Evolutionary conservation across 768 basidiomycete genomes (phyloP).

Genomic region (Leccinum pellstonianum): DNA sequence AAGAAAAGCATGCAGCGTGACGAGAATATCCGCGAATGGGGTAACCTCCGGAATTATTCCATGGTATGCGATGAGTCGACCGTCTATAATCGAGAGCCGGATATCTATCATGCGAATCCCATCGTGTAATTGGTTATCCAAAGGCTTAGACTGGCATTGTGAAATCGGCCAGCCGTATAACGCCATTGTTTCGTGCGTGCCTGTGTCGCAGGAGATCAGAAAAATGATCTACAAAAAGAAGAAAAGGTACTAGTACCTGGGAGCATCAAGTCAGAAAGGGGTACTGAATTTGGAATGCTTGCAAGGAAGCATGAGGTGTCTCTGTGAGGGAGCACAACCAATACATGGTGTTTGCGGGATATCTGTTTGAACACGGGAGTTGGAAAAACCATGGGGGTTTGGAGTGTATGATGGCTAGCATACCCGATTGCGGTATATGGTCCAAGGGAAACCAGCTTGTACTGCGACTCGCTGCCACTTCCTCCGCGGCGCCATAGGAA

Average conservation of each 20-base stretch:
- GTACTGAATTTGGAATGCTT: constrained; percentile 61
- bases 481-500: constrained; percentile 29
- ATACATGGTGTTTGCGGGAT: constrained; percentile 40
- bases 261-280: constrained; percentile 72
- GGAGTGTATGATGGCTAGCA: constrained; percentile 15
- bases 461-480: constrained; percentile 48
- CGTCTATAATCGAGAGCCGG: constrained; percentile 66
- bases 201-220: constrained; percentile 1
- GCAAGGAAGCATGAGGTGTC: constrained; percentile 56
- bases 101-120: constrained; percentile 85
- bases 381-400: constrained; percentile 2
- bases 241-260: constrained; percentile 54
- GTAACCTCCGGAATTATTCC: constrained; percentile 70
- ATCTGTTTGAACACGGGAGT: constrained; percentile 36
- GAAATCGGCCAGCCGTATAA: constrained; percentile 85
- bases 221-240: constrained; percentile 31
- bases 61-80: constrained; percentile 74
- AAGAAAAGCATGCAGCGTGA: constrained; percentile 62
- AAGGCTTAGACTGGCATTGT: constrained; percentile 74
- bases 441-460: constrained; percentile 52
- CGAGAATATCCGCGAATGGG: constrained; percentile 64
- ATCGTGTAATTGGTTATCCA: constrained; percentile 65
- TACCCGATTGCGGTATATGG: constrained; percentile 55
- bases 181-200: constrained; percentile 48
- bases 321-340: constrained; percentile 62